Conservation (phyloP, 176 grass and related monocot species). For the Typha latifolia region DNA sequence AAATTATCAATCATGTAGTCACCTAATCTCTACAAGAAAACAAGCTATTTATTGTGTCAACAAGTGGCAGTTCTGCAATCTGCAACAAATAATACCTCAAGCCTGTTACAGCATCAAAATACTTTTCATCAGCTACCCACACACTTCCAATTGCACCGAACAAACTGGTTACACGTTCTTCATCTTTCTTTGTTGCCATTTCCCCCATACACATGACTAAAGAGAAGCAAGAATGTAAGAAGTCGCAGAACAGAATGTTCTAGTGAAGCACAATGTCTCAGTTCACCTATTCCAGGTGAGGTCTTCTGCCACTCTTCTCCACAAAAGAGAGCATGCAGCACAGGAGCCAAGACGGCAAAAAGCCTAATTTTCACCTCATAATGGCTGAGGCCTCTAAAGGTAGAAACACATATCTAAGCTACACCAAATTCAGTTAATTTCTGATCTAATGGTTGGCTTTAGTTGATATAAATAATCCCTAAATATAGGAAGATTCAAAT, state of each 20-base stretch:
- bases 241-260: background rate
- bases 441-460: no score
- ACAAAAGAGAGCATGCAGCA: no score
- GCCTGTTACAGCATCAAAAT: constrained; percentile 96
- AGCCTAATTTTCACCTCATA: no score
- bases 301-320: no score
- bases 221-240: constrained; percentile 17
- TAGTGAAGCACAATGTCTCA: background rate
- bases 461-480: no score
- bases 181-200: constrained; percentile 71
- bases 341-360: no score
- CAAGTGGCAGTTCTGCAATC: background rate
- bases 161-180: constrained; percentile 54
- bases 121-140: constrained; percentile 97
- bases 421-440: no score
- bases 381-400: no score
- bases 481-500: no score
- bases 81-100: constrained; percentile 43
- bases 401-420: no score
- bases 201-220: constrained; percentile 85
- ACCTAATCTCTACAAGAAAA: no score
- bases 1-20: background rate
- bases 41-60: background rate
- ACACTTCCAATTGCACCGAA: constrained; percentile 88
- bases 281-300: no score